Conservation (phyloP, 225 moss, liverwort and hornwort genomes). For the Physcomitrellopsis africana region DNA sequence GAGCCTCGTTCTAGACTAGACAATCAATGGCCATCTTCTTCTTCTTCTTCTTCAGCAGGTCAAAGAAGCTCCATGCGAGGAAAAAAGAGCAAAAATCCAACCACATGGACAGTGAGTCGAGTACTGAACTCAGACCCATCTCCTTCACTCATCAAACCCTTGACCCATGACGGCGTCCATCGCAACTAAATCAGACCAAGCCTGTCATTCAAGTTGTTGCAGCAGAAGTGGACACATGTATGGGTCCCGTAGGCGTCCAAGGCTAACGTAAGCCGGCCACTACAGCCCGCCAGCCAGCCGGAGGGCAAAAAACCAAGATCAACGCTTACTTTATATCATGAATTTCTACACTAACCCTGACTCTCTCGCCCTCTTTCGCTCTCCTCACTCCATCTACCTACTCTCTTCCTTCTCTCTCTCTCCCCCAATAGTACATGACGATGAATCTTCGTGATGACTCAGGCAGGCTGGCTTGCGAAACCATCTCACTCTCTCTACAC, state of each 20-base stretch:
- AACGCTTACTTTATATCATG: constrained; percentile 33
- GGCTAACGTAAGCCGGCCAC: constrained; percentile 48
- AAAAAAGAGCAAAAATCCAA: constrained; percentile 4
- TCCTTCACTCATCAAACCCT: constrained; percentile 39
- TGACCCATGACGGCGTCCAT: constrained; percentile 38
- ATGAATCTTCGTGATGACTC: constrained; percentile 41
- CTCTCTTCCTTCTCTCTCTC: constrained; percentile 24
- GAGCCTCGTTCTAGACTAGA: neutral
- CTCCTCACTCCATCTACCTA: constrained; percentile 44
- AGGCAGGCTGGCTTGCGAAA: too few species aligned
- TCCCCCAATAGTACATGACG: neutral
- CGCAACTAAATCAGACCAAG: constrained; percentile 44
- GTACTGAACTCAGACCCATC: constrained; percentile 37
- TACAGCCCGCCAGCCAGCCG: constrained; percentile 25
- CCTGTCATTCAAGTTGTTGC: constrained; percentile 32
- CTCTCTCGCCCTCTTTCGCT: constrained; percentile 8
- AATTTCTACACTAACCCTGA: neutral
- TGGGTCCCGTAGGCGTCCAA: constrained; percentile 30
- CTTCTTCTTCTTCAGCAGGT: constrained; percentile 22
- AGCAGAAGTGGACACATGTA: constrained; percentile 39
- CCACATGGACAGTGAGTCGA: constrained; percentile 25
- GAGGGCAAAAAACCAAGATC: constrained; percentile 14
- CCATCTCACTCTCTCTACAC: too few species aligned
- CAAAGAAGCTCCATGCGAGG: constrained; percentile 32
- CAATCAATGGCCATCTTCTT: constrained; percentile 9